Base-by-base conservation (phyloP, 768 basidiomycete species). In the Collybiopsis luxurians region DNA sequence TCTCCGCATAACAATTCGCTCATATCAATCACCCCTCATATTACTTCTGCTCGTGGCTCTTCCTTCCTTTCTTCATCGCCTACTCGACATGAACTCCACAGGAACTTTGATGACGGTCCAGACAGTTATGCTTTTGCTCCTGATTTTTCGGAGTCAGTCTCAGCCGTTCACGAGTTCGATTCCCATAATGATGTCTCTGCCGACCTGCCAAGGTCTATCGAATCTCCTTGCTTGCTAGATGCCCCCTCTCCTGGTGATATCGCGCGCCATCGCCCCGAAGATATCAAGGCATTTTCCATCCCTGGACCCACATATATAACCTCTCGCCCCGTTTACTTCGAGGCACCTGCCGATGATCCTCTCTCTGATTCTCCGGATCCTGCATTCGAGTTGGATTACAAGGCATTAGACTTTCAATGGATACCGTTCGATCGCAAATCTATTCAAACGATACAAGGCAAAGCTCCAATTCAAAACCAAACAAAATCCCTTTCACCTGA, bases 361-460 rank as follows among this genome's bases (percentile, higher is more conserved):
- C 23, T 26, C 12, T 52, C 38, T 27, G 46, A 56, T 13, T 26
- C 55, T 23, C 46, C 36, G 6, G 46, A 56, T 38, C 19, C 47
- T 34, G 4, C 34, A 3, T 39, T 24, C 30, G 30, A 38, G n/a
- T 17, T 47, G 9, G 56, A 49, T 26, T 43, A 40, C 21, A 17
- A 34, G 13, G 27, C 21, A 23, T 15, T 55, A 12, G 24, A 55
- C 45, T 55, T 55, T 19, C 54, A 47, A 21, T 55, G 54, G 54
- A 47, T 23, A 13, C 54, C 56, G 28, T 57, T 57, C 48, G 34
- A 50, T 21, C 48, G 56, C 15, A 51, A 49, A n/a, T 11, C 23
- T 24, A 42, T 40, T 13, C 36, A 17, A 12, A 10, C 5, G 34
- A 26, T 24, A n/a, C 36, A 39, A 53, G 13, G 13, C 36, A 45